Conservation (phyloP, 805 yeast genomes). For the Clavispora phyllophila region DNA sequence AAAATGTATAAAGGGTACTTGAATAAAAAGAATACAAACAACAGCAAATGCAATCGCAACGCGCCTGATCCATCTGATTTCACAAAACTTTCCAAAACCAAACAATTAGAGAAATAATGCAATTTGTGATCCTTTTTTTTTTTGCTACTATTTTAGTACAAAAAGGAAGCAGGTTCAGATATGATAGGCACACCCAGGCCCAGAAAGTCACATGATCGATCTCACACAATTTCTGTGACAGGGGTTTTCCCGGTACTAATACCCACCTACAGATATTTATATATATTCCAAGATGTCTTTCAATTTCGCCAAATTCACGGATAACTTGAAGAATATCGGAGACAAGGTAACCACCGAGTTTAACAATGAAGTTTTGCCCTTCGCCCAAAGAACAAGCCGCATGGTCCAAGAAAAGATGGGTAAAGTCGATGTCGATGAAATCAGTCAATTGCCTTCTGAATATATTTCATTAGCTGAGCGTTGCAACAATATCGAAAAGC, state of each 20-base stretch:
- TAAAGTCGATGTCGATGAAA: conserved; percentile 61
- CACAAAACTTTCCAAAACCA: too few species aligned
- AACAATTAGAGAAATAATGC: too few species aligned
- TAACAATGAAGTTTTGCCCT: conserved; percentile 50
- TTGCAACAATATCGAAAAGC: conserved; percentile 37
- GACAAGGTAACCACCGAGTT: conserved; percentile 48
- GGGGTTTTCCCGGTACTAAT: neutral
- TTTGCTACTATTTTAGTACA: too few species aligned
- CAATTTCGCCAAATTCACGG: conserved; percentile 38
- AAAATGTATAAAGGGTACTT: too few species aligned
- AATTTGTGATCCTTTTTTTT: too few species aligned
- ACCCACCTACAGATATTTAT: neutral
- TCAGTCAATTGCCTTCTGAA: conserved; percentile 74
- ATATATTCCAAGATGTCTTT: conserved; percentile 29
- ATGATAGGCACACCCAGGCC: neutral
- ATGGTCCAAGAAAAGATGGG: conserved; percentile 77
- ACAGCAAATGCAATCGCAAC: too few species aligned
- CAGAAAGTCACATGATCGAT: neutral
- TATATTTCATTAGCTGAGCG: conserved; percentile 46
- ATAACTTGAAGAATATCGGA: conserved; percentile 36
- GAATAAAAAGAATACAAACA: too few species aligned
- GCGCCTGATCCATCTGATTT: too few species aligned
- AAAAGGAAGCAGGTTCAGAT: too few species aligned
- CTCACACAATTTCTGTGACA: neutral
- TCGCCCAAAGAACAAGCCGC: conserved; percentile 78